Conservation (phyloP, 1,284 basidiomycete species). For the Pterulicium gracile region DNA sequence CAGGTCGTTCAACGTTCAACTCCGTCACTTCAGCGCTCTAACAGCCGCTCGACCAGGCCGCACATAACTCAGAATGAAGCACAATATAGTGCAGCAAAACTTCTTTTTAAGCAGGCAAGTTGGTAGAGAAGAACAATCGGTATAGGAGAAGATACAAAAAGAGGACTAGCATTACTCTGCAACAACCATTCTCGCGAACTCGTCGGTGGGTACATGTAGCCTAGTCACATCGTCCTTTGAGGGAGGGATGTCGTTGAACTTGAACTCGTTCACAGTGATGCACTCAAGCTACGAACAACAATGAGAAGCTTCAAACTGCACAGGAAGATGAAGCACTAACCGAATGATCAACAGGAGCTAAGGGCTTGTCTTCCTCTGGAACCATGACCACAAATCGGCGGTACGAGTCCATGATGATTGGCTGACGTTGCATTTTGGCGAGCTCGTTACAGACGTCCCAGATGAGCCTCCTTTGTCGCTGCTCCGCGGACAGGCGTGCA, state of each 20-base stretch:
- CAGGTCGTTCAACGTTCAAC: too few species aligned
- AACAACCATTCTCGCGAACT: too few species aligned
- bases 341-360: conserved; percentile 13
- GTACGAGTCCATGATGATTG: conserved; percentile 29
- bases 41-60: too few species aligned
- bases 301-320: too few species aligned
- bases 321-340: background rate
- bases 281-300: conserved; percentile 26
- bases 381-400: conserved; percentile 32
- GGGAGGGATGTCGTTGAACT: conserved; percentile 32
- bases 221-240: conserved; percentile 12
- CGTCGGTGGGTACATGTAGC: too few species aligned
- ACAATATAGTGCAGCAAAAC: too few species aligned
- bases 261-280: conserved; percentile 20
- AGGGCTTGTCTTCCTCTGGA: conserved; percentile 18
- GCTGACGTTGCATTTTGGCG: conserved; percentile 25
- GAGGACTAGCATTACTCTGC: too few species aligned
- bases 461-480: conserved; percentile 13
- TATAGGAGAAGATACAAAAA: too few species aligned
- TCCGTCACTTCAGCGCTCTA: too few species aligned
- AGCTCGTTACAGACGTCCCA: conserved; percentile 19
- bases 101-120: too few species aligned
- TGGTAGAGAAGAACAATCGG: too few species aligned
- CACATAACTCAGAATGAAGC: too few species aligned
- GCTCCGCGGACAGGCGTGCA: conserved; percentile 9